These are phyloP conservation scores for Pilaira anomala DNA, from an alignment of 192 early-diverging fungal genomes.

Conservation along the genomic window DNA sequence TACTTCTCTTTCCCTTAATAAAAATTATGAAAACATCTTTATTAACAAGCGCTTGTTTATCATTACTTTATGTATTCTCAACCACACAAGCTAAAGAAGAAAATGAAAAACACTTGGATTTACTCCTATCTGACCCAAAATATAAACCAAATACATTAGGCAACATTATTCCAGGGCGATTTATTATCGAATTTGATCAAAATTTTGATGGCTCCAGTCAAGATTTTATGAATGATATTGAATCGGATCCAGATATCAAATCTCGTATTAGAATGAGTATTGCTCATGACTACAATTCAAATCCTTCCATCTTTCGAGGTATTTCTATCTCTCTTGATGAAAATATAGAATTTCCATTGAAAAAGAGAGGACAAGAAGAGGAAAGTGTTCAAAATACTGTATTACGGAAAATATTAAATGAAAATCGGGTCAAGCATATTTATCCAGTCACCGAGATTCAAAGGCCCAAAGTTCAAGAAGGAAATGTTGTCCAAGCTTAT, in stretches of 20 bases:
- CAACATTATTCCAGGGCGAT: conserved; percentile 15
- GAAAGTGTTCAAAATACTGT: conserved; percentile 3
- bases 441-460: conserved; percentile 18
- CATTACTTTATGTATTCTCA: conserved; percentile 1
- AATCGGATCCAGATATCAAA: not conserved
- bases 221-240: conserved; percentile 10
- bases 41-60: too few relatives aligned
- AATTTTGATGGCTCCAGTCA: conserved; percentile 1
- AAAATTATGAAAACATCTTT: not conserved
- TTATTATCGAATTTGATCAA: conserved; percentile 27
- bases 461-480: conserved; percentile 6
- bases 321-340: conserved; percentile 13
- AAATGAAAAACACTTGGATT: not conserved
- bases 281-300: conserved; percentile 17
- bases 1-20: not conserved
- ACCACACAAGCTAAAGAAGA: not conserved
- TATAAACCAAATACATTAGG: conserved; percentile 6
- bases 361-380: conserved; percentile 11
- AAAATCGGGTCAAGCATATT: conserved; percentile 9
- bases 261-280: conserved; percentile 5
- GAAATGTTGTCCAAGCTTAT: not conserved
- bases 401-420: not conserved
- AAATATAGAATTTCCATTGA: not conserved
- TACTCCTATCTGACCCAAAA: conserved; percentile 15
- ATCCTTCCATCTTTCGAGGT: conserved; percentile 17